A percentile compares a stretch with the other conserved stretches of the same genome.
These are phyloP conservation scores for Venturia oleaginea DNA, from an alignment of 2,329 filamentous ascomycete genomes.

Conservation along the genomic window DNA sequence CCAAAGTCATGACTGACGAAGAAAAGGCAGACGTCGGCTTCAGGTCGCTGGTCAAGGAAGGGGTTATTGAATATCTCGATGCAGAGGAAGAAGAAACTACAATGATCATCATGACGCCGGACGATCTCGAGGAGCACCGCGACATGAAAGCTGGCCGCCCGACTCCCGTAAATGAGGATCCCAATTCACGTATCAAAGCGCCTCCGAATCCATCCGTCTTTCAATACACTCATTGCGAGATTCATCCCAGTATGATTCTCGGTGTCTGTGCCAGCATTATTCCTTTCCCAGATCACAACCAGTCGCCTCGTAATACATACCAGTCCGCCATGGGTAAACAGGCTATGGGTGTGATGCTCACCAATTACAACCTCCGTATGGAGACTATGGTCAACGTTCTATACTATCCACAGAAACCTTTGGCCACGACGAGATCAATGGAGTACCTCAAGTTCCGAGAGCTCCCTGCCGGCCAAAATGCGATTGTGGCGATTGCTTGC, in stretches of 20 bases:
- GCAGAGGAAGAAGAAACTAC: slow-evolving; percentile 97
- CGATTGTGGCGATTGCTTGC: slow-evolving; percentile 93
- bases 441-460: slow-evolving; percentile 98
- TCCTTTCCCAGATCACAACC: slow-evolving; percentile 96
- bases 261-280: slow-evolving; percentile 99
- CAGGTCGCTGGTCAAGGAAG: slow-evolving; percentile 73
- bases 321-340: slow-evolving; percentile 99
- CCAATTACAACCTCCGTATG: slow-evolving; percentile 95
- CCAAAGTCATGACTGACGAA: slow-evolving; percentile 48
- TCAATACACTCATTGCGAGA: slow-evolving; percentile 96
- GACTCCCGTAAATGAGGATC: slow-evolving; percentile 45
- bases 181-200: slow-evolving; percentile 80
- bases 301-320: slow-evolving; percentile 97
- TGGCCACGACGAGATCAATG: slow-evolving; percentile 95
- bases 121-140: slow-evolving; percentile 65
- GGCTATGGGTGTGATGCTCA: slow-evolving; percentile 98
- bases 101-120: slow-evolving; percentile 99
- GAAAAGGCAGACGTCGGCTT: slow-evolving; percentile 59
- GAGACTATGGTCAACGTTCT: slow-evolving; percentile 99
- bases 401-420: slow-evolving; percentile 96
- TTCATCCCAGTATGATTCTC: slow-evolving; percentile 97
- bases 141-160: slow-evolving; percentile 26
- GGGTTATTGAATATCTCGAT: slow-evolving; percentile 91
- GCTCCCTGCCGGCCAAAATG: slow-evolving; percentile 91
- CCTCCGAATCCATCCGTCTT: slow-evolving; percentile 79